Base-by-base conservation (phyloP, 169 alveolate genomes). In the Cryptosporidium sp. region DNA sequence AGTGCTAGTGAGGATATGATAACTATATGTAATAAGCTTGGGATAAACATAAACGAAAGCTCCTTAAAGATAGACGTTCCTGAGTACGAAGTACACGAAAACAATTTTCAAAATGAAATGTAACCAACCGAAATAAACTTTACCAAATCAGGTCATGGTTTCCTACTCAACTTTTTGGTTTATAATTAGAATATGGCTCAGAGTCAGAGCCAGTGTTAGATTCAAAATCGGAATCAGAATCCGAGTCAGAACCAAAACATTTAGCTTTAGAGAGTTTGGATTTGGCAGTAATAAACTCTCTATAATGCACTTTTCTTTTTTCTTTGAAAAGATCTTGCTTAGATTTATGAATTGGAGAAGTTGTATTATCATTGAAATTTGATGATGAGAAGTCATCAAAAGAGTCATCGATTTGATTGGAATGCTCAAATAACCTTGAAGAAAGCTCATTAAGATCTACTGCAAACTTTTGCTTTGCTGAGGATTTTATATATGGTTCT, bases 271-370 rank as follows among this genome's bases (percentile, higher is more conserved):
- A 9, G 12, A 37, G 21, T 65, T 10, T 8, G 16, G 75, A 80
- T 67, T 80, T 80, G 35, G 75, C 89, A 8, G 59, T 45, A 10
- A 80, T 59, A 41, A 43, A 80, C 59, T 62, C 89, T 26, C 31
- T 80, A 67, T 80, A 80, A 10, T 80, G 89, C 37, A 33, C 3
- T 50, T 65, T 80, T 41, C 89, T 80, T 43, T 80, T 80, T 29
- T 61, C 61, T 62, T 65, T 52, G 43, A 80, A 80, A 9, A 45
- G 14, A 6, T 39, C 43, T n/a, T 21, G 23, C 35, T 80, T 55
- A 6, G 55, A 41, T 23, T 41, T 80, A 9, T 50, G 43, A 26
- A 14, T 26, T n/a, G 89, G 89, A 23, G 89, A 80, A 29, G 16
- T 7, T 21, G 51, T 16, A 23, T 48, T n/a, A 45, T 70, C 23